A percentile compares a stretch with the other conserved stretches of the same genome.
Evolutionary conservation across 768 basidiomycete genomes (phyloP).

Genomic region (Trametes gibbosa): DNA sequence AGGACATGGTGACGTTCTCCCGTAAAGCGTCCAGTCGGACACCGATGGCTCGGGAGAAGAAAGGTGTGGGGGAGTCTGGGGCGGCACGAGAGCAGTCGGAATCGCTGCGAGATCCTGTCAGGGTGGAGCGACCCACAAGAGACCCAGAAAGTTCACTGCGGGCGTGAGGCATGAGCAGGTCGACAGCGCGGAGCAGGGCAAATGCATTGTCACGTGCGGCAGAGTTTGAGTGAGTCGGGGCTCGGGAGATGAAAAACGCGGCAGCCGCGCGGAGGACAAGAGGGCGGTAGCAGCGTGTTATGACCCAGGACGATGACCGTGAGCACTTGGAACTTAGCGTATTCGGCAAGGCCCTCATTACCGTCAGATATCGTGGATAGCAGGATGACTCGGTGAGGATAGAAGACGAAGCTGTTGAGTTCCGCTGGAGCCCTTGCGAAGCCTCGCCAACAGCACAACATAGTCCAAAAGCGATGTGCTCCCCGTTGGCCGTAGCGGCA

Average conservation of each 20-base stretch:
- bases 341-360: background rate
- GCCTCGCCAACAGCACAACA: background rate
- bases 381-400: background rate
- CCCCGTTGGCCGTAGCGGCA: background rate
- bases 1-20: background rate
- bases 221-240: conserved; percentile 8
- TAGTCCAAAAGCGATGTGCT: background rate
- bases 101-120: background rate
- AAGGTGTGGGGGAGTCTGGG: background rate
- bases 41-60: conserved; percentile 6
- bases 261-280: conserved; percentile 3
- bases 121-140: background rate
- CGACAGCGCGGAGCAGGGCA: background rate
- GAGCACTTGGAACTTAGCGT: background rate
- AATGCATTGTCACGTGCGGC: background rate
- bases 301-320: background rate
- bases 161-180: background rate
- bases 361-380: background rate
- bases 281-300: background rate
- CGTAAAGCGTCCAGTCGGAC: background rate
- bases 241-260: conserved; percentile 13
- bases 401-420: background rate
- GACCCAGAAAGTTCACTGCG: background rate
- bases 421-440: conserved; percentile 1
- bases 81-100: background rate